These are phyloP conservation scores for Triangularia setosa DNA, from an alignment of 2,329 filamentous ascomycete species.

Conservation along the genomic window DNA sequence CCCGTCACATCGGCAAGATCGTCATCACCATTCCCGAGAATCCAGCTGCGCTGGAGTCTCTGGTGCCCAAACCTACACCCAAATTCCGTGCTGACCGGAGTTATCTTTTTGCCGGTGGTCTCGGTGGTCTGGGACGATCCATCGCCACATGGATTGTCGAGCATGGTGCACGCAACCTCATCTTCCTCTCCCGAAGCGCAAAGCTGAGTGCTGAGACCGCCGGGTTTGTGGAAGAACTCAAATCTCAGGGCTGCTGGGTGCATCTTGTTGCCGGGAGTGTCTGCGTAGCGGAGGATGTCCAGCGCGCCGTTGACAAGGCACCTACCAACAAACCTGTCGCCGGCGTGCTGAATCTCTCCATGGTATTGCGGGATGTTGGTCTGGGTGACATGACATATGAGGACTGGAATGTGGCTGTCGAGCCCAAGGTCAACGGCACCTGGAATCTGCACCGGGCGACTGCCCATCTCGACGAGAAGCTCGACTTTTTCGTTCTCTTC, in stretches of 20 bases:
- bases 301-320: neutral
- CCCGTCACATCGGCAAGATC: slow-evolving; percentile 41
- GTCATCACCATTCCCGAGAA: slow-evolving; percentile 29
- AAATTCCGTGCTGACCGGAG: slow-evolving; percentile 21
- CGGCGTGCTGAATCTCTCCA: slow-evolving; percentile 27
- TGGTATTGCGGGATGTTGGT: slow-evolving; percentile 19
- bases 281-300: neutral
- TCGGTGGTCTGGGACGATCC: slow-evolving; percentile 36
- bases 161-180: slow-evolving; percentile 36
- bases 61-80: neutral
- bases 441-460: slow-evolving; percentile 36
- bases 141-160: slow-evolving; percentile 35
- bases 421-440: slow-evolving; percentile 40
- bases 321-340: slow-evolving; percentile 14
- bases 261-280: neutral
- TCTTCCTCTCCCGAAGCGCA: slow-evolving; percentile 29
- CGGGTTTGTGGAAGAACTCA: neutral
- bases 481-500: slow-evolving; percentile 26
- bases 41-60: neutral
- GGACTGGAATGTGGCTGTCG: slow-evolving; percentile 34
- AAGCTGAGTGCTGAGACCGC: no score
- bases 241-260: neutral
- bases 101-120: slow-evolving; percentile 37
- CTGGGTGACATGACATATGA: slow-evolving; percentile 29
- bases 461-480: neutral